Evolutionary conservation across 2,329 filamentous ascomycete genomes (phyloP).

Genomic region (Paraphaeosphaeria sporulosa): DNA sequence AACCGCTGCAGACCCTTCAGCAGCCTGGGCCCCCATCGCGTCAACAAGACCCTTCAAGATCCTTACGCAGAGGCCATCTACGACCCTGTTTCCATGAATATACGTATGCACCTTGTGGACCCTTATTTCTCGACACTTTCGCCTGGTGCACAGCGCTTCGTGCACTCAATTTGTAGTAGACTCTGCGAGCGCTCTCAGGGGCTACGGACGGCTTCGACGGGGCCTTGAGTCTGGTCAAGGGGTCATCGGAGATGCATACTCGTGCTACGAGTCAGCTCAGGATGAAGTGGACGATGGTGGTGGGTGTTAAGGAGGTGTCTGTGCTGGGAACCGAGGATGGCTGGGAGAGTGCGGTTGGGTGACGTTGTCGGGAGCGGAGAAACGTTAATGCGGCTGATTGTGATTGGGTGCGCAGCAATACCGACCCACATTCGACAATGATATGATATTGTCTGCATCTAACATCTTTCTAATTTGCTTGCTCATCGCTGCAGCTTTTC

Average conservation of each 20-base stretch:
- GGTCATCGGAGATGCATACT: neutral
- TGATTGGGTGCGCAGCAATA: neutral
- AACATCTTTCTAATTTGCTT: no score
- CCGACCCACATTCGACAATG: neutral
- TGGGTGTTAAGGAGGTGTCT: constrained; percentile 4
- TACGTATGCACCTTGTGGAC: neutral
- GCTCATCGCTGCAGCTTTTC: no score
- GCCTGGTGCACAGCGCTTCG: neutral
- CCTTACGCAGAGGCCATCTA: neutral
- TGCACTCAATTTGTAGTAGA: no score
- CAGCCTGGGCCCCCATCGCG: neutral
- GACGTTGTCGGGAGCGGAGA: constrained; percentile 1
- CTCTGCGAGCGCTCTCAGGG: constrained; percentile 1
- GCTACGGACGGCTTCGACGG: neutral
- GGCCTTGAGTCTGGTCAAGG: neutral
- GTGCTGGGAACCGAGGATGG: constrained; percentile 6
- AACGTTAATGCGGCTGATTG: constrained; percentile 11
- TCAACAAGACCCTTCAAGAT: neutral
- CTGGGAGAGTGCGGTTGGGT: constrained; percentile 2
- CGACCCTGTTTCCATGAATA: neutral
- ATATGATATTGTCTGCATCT: no score
- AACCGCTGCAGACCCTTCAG: neutral
- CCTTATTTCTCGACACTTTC: neutral
- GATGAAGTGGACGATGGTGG: neutral
- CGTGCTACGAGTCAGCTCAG: constrained; percentile 1